These are phyloP conservation scores for Aspergillus sp. DNA, from an alignment of 2,329 filamentous ascomycete genomes.

Conservation along the genomic window DNA sequence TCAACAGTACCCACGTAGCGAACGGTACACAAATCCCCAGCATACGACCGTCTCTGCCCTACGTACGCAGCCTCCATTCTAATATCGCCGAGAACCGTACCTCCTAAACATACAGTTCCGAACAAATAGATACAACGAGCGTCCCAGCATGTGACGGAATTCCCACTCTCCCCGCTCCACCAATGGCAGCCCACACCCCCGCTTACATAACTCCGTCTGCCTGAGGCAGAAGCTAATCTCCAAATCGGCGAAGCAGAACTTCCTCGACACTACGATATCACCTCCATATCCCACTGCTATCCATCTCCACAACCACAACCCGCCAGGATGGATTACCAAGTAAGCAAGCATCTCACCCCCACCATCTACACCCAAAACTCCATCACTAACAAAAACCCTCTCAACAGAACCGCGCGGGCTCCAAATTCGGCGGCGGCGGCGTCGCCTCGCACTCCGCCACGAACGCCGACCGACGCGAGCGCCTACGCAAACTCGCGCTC, in stretches of 20 bases:
- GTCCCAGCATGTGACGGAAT: neutral
- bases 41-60: slow-evolving; percentile 75
- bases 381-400: slow-evolving; percentile 15
- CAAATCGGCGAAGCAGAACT: neutral
- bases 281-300: neutral
- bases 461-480: slow-evolving; percentile 95
- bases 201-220: slow-evolving; percentile 29
- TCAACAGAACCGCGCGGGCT: slow-evolving; percentile 83
- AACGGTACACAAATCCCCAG: slow-evolving; percentile 76
- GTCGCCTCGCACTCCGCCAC: slow-evolving; percentile 91
- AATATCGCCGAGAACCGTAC: neutral
- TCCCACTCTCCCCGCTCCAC: slow-evolving; percentile 3
- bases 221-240: neutral
- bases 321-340: slow-evolving; percentile 54
- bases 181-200: slow-evolving; percentile 7
- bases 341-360: slow-evolving; percentile 25
- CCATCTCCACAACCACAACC: neutral
- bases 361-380: neutral
- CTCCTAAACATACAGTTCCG: neutral
- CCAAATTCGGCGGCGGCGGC: slow-evolving; percentile 96
- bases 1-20: slow-evolving; percentile 77
- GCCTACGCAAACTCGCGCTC: slow-evolving; percentile 94
- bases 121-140: neutral
- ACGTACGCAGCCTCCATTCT: slow-evolving; percentile 20
- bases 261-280: slow-evolving; percentile 13